phyloP scores from a whole-genome alignment of 345 rosid species.

The Arabidopsis suecica region DNA sequence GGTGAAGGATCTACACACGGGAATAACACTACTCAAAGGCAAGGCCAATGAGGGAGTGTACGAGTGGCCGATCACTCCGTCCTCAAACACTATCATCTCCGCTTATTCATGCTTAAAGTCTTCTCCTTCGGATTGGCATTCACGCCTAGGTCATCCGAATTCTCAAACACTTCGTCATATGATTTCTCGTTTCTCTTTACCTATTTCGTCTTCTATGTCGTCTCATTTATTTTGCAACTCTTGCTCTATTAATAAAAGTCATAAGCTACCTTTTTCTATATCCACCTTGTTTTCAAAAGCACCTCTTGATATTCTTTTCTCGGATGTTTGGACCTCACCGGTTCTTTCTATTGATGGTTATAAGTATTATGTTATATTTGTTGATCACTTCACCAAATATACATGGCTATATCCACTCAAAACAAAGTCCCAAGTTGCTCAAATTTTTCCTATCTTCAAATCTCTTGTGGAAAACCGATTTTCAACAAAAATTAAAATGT shows the following conservation, averaged over 20 bases:
- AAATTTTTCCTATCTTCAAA: background rate
- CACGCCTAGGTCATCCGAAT: background rate
- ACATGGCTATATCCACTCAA: background rate
- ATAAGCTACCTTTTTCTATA: background rate
- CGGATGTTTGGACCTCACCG: background rate
- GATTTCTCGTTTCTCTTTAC: background rate
- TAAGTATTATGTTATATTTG: background rate
- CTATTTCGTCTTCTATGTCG: background rate
- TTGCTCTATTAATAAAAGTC: background rate
- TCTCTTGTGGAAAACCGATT: background rate
- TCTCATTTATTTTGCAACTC: background rate
- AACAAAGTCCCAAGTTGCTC: background rate
- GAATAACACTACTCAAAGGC: background rate
- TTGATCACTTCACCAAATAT: background rate
- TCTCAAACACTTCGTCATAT: background rate
- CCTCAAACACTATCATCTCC: background rate
- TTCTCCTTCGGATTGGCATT: background rate
- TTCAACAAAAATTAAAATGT: background rate
- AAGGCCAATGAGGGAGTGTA: background rate
- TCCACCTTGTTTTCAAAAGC: background rate
- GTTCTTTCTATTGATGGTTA: background rate
- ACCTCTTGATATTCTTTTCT: background rate
- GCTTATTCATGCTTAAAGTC: background rate
- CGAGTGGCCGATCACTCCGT: background rate
- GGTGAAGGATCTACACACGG: conserved; percentile 1